phyloP scores from a whole-genome alignment of 495 filamentous ascomycete species.

The Aspergillus conjunctus region DNA sequence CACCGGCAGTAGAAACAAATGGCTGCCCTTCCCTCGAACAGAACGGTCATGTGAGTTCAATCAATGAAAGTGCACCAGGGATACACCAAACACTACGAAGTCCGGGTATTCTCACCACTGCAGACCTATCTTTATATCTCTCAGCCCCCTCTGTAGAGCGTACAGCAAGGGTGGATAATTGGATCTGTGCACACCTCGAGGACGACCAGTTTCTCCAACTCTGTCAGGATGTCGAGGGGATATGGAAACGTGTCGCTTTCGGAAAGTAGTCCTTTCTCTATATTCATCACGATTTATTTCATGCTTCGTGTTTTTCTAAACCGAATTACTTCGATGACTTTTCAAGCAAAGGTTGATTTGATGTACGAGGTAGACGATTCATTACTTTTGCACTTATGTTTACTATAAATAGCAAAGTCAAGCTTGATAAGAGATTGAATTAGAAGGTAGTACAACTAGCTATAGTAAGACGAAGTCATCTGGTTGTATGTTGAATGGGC shows the following conservation, averaged over 20 bases:
- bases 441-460: not conserved
- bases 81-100: slow-evolving; percentile 8
- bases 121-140: slow-evolving; percentile 40
- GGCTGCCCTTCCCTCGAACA: not conserved
- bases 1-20: not conserved
- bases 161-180: slow-evolving; percentile 38
- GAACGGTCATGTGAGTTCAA: not conserved
- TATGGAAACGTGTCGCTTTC: slow-evolving; percentile 48
- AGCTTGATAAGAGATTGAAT: not conserved
- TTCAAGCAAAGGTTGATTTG: not conserved
- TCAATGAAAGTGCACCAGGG: slow-evolving; percentile 17
- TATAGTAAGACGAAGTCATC: not conserved
- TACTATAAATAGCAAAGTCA: not conserved
- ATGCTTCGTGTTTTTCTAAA: not conserved
- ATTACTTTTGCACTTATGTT: too few species aligned
- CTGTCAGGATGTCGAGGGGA: slow-evolving; percentile 46
- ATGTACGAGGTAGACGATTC: too few species aligned
- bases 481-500: slow-evolving; percentile 5
- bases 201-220: slow-evolving; percentile 49
- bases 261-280: slow-evolving; percentile 25
- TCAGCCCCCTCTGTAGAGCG: slow-evolving; percentile 39
- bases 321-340: not conserved
- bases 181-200: slow-evolving; percentile 48
- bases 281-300: slow-evolving; percentile 2
- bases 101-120: slow-evolving; percentile 16